Evolutionary conservation across 176 grass and related monocot species (phyloP), one percentile per base, ranked within the genome.

Genomic region (Oryza glumipatula): DNA sequence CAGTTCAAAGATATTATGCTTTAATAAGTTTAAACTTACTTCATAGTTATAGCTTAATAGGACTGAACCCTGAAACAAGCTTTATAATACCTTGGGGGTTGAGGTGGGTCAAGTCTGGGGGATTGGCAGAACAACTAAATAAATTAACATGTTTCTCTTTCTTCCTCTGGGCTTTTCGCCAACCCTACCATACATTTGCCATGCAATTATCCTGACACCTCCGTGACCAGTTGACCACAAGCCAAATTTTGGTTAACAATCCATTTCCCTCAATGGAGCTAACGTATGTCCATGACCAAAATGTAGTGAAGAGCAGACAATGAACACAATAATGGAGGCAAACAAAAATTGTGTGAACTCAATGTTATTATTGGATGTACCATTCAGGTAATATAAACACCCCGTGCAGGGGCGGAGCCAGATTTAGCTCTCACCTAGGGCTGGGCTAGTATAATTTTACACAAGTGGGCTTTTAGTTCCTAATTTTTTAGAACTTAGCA

Each of bases 301-400:
- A 14, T 67, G 22, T 0, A 70, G 1, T 89, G 71, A 76, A 81
- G 65, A 33, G 16, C 16, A 4, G 11, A 52, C 23, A 86, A 76
- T 67, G 38, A 1, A 56, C 58, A 71, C 16, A 82, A n/a, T 51
- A 66, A 17, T 48, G 33, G 43, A 67, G 54, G 14, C 72, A 78
- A 54, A 54, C n/a, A 74, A 41, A 22, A 4, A 72, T 14, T 36
- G 30, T 11, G 35, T 38, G 11, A 61, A 61, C 39, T 44, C 22
- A 65, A 24, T 47, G 47, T 17, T 41, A 6, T 9, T 43, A 72
- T 19, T 44, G 13, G 23, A 46, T 32, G 38, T 51, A 86, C 64
- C n/a, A 68, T 66, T 41, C 45, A 14, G 39, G 56, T 73, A 77
- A 21, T 24, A 17, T 67, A 71, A 36, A 33, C 36, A 67, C 19